Evolutionary conservation across 2,329 filamentous ascomycete species (phyloP).

Genomic region (Botrytis fabae): DNA sequence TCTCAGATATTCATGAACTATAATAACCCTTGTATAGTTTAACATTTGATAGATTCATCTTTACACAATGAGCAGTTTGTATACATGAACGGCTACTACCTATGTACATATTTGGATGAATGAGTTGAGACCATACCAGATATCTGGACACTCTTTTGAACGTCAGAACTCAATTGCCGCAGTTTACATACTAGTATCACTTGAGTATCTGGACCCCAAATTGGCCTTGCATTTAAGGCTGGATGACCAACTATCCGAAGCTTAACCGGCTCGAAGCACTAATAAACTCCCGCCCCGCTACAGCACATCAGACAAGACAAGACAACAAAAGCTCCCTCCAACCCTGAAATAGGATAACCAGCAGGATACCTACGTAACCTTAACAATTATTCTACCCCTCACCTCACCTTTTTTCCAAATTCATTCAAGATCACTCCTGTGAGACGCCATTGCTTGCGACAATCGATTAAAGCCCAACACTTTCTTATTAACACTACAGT

Average conservation of each 20-base stretch:
- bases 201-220: neutral
- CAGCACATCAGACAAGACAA: conserved; percentile 18
- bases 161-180: neutral
- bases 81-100: neutral
- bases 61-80: neutral
- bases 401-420: conserved; percentile 3
- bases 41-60: neutral
- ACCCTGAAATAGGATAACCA: conserved; percentile 14
- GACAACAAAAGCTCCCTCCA: conserved; percentile 3
- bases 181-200: neutral
- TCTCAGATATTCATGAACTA: neutral
- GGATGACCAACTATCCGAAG: neutral
- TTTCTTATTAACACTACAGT: conserved; percentile 4
- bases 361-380: conserved; percentile 18
- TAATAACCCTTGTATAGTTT: neutral
- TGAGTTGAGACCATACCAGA: neutral
- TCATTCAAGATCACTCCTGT: neutral
- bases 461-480: neutral
- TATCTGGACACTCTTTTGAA: neutral
- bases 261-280: neutral
- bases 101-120: neutral
- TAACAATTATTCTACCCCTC: conserved; percentile 20
- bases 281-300: conserved; percentile 5
- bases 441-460: conserved; percentile 3
- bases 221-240: conserved; percentile 1